These are phyloP conservation scores for Tetrahymena elliotti DNA, from an alignment of 73 alveolate species.

Conservation along the genomic window DNA sequence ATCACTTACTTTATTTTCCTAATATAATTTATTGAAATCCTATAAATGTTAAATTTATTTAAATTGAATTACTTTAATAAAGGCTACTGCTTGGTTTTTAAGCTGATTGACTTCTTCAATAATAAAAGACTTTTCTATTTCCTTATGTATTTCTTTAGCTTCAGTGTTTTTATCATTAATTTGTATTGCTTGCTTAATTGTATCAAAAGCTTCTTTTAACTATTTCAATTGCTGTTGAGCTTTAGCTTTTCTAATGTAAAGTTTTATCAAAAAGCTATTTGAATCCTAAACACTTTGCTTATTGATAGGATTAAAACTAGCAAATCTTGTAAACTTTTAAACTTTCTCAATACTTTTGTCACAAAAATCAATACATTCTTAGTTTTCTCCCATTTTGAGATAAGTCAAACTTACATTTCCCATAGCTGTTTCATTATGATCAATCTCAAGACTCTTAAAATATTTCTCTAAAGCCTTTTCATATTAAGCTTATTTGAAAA, in stretches of 20 bases:
- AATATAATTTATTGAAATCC: not conserved
- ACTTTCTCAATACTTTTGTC: conserved; percentile 12
- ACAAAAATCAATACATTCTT: not conserved
- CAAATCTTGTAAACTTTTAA: conserved; percentile 5
- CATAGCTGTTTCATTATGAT: conserved; percentile 11
- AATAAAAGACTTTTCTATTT: not conserved
- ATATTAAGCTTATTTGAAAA: not conserved
- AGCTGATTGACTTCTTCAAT: conserved; percentile 4
- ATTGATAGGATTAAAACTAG: conserved; percentile 14
- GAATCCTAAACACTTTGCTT: not conserved
- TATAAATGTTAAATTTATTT: not conserved
- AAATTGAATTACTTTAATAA: not conserved
- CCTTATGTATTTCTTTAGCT: conserved; percentile 11
- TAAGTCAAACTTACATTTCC: conserved; percentile 16
- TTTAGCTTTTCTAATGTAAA: conserved; percentile 11
- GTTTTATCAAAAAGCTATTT: not conserved
- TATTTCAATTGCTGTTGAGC: conserved; percentile 2
- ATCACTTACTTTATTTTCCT: conserved; percentile 3
- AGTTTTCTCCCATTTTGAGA: not conserved
- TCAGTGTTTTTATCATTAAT: conserved; percentile 12
- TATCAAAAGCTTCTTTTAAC: conserved; percentile 2
- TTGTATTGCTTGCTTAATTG: conserved; percentile 10
- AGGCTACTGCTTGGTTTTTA: conserved; percentile 5
- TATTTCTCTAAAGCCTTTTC: conserved; percentile 8
- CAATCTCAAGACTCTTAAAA: not conserved